Percentiles rank a stretch among this genome's conserved stretches.
phyloP scores from a whole-genome alignment of 345 rosid genomes.

The Barbarea vulgaris region DNA sequence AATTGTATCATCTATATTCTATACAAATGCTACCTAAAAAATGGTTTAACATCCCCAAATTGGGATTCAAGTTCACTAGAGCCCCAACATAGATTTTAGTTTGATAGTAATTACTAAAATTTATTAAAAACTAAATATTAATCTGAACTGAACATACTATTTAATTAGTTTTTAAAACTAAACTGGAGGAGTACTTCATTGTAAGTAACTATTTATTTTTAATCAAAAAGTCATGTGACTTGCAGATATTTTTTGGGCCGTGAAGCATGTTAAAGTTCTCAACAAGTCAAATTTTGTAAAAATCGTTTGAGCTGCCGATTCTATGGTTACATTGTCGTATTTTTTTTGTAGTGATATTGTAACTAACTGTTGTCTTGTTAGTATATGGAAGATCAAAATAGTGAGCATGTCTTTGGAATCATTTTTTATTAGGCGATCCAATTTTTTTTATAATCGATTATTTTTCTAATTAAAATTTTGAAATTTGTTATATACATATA shows the following conservation, averaged over 20 bases:
- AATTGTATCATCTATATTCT: neutral
- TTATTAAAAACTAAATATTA: neutral
- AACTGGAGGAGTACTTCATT: neutral
- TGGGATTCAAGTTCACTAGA: neutral
- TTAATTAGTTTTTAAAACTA: neutral
- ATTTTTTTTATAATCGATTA: neutral
- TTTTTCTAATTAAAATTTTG: too few species aligned
- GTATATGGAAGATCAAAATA: neutral
- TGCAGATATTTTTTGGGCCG: neutral
- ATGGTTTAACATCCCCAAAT: neutral
- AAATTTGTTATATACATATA: neutral
- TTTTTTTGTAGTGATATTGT: neutral
- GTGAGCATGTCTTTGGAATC: neutral
- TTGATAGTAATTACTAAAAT: neutral
- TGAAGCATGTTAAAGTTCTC: neutral
- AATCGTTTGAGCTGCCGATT: neutral
- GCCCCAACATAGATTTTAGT: neutral
- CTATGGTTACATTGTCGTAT: neutral
- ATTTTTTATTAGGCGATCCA: neutral
- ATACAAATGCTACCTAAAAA: neutral
- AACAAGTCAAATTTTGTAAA: neutral
- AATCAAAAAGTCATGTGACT: neutral
- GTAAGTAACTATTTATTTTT: neutral
- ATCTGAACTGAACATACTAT: neutral
- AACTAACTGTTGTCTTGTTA: neutral